phyloP scores from a whole-genome alignment of 73 alveolate genomes.

The Tetrahymena thermophila region DNA sequence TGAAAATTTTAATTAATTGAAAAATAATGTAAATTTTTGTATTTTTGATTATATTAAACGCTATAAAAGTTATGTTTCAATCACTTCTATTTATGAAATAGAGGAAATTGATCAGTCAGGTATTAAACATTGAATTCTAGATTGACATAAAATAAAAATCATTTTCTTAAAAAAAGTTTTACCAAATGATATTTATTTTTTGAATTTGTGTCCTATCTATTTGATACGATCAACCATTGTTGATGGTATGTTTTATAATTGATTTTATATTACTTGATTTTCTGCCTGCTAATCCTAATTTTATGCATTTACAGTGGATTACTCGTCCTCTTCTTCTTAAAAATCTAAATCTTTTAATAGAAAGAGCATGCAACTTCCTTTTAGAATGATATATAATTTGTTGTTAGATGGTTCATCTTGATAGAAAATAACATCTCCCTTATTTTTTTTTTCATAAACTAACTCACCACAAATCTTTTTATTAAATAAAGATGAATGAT shows the following conservation, averaged over 20 bases:
- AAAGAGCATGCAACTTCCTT: not conserved
- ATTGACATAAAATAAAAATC: not conserved
- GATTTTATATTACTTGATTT: not conserved
- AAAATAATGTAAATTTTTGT: not conserved
- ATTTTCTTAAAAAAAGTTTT: not conserved
- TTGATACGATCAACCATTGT: not conserved
- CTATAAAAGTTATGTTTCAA: not conserved
- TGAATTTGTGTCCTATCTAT: not conserved
- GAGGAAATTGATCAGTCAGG: not conserved
- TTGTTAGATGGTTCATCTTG: not conserved
- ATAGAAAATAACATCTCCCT: not conserved
- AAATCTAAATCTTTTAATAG: not conserved
- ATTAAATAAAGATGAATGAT: not conserved
- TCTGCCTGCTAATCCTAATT: not conserved
- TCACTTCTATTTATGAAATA: not conserved
- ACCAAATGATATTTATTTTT: not conserved
- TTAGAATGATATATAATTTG: not conserved
- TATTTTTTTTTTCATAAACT: not conserved
- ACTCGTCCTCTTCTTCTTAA: not conserved
- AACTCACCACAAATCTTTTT: not conserved
- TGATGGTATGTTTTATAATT: not conserved
- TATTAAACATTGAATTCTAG: too few species aligned
- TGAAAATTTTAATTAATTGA: not conserved
- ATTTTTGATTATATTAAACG: not conserved
- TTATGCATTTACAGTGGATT: not conserved